These are phyloP conservation scores for Fusarium sp. DNA, from an alignment of 2,329 filamentous ascomycete genomes.

Conservation along the genomic window DNA sequence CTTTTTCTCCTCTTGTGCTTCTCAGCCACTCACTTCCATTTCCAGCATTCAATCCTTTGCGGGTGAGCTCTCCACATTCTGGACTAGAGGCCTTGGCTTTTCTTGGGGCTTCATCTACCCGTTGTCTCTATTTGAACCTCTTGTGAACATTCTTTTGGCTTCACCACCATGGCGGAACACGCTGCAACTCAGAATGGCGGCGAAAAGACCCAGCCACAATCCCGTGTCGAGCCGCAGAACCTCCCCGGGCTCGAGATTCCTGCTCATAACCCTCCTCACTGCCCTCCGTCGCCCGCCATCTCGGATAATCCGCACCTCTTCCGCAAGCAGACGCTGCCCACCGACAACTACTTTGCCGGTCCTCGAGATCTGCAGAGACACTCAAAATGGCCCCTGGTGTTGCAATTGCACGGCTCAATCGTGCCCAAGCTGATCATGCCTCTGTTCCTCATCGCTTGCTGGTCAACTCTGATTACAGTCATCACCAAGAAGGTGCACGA, in stretches of 20 bases:
- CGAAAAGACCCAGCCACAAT: no score
- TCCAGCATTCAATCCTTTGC: no score
- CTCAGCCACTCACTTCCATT: no score
- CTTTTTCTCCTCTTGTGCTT: no score
- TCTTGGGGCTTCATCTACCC: no score
- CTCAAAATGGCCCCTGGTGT: conserved; percentile 82
- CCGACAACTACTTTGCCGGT: conserved; percentile 74
- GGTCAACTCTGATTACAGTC: conserved; percentile 77
- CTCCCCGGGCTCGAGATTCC: neutral
- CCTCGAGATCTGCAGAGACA: conserved; percentile 80
- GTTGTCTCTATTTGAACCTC: no score
- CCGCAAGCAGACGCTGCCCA: conserved; percentile 54
- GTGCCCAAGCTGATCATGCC: conserved; percentile 82
- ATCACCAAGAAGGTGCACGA: conserved; percentile 65
- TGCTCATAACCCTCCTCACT: neutral
- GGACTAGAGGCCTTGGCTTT: no score
- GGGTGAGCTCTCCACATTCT: no score
- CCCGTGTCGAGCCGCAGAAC: no score
- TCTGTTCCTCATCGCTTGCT: conserved; percentile 72
- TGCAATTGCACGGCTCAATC: conserved; percentile 83
- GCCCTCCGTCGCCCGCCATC: conserved; percentile 44
- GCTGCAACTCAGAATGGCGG: no score
- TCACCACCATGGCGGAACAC: no score
- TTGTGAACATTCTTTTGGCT: no score
- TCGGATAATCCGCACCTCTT: conserved; percentile 45